phyloP scores from a whole-genome alignment of 2,329 filamentous ascomycete species.

The Xylaria arbuscula region DNA sequence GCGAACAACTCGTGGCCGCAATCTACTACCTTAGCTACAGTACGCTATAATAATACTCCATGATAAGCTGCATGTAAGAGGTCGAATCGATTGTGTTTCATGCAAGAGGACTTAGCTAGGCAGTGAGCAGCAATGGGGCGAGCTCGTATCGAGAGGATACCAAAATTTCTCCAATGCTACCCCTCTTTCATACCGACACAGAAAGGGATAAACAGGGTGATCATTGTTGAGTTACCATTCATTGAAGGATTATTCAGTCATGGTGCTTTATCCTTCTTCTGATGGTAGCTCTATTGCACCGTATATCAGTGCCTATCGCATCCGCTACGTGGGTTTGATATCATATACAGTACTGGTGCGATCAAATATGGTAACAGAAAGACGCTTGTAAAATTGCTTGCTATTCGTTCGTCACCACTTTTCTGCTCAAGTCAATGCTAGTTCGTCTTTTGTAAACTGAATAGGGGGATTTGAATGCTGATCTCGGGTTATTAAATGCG shows the following conservation, averaged over 20 bases:
- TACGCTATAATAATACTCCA: neutral
- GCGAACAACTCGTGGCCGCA: conserved; percentile 20
- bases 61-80: conserved; percentile 22
- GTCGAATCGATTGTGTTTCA: conserved; percentile 11
- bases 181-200: conserved; percentile 12
- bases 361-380: conserved; percentile 10
- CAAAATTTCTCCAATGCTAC: conserved; percentile 23
- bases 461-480: conserved; percentile 12
- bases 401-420: neutral
- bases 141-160: conserved; percentile 29
- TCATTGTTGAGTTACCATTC: neutral
- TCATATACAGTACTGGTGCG: neutral
- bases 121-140: conserved; percentile 20
- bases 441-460: neutral
- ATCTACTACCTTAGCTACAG: conserved; percentile 2
- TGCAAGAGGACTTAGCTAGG: conserved; percentile 17
- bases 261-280: neutral
- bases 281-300: neutral
- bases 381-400: neutral
- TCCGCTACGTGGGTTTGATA: too few species aligned
- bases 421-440: conserved; percentile 11
- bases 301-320: neutral
- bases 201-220: conserved; percentile 6
- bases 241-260: neutral
- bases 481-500: conserved; percentile 14